phyloP scores from a whole-genome alignment of 768 basidiomycete genomes.

The Pleurotus giganteus region DNA sequence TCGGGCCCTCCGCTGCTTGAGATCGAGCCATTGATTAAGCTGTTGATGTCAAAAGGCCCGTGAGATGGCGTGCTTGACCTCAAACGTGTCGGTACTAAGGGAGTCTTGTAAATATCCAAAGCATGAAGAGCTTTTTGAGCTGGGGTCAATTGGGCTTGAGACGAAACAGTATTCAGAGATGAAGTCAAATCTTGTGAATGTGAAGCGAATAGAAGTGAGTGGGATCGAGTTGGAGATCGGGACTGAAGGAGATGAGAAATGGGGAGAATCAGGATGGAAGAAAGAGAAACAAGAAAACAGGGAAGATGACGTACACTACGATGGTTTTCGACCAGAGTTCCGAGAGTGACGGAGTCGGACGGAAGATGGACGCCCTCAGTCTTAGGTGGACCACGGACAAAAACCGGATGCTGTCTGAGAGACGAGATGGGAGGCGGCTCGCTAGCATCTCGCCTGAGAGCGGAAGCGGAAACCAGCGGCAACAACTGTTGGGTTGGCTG shows the following conservation, averaged over 20 bases:
- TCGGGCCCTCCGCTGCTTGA: slow-evolving; percentile 42
- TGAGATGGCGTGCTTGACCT: slow-evolving; percentile 29
- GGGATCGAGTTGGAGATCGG: slow-evolving; percentile 50
- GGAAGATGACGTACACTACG: slow-evolving; percentile 44
- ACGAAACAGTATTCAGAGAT: neutral
- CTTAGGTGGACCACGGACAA: slow-evolving; percentile 58
- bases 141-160: slow-evolving; percentile 28
- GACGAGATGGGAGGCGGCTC: slow-evolving; percentile 68
- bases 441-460: slow-evolving; percentile 44
- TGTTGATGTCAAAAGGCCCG: slow-evolving; percentile 24
- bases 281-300: slow-evolving; percentile 1
- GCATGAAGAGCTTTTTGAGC: slow-evolving; percentile 71
- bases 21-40: slow-evolving; percentile 32
- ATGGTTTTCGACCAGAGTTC: slow-evolving; percentile 55
- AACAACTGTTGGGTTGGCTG: slow-evolving; percentile 37
- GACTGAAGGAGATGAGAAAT: slow-evolving; percentile 28
- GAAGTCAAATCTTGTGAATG: slow-evolving; percentile 27
- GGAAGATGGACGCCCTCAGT: slow-evolving; percentile 22
- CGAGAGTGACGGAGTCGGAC: slow-evolving; percentile 49
- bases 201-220: slow-evolving; percentile 46
- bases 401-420: slow-evolving; percentile 64
- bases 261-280: neutral
- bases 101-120: slow-evolving; percentile 77
- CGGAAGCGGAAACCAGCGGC: slow-evolving; percentile 9
- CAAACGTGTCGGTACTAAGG: slow-evolving; percentile 64